Evolutionary conservation across 2,329 filamentous ascomycete species (phyloP).

Genomic region (Exophiala sp.): DNA sequence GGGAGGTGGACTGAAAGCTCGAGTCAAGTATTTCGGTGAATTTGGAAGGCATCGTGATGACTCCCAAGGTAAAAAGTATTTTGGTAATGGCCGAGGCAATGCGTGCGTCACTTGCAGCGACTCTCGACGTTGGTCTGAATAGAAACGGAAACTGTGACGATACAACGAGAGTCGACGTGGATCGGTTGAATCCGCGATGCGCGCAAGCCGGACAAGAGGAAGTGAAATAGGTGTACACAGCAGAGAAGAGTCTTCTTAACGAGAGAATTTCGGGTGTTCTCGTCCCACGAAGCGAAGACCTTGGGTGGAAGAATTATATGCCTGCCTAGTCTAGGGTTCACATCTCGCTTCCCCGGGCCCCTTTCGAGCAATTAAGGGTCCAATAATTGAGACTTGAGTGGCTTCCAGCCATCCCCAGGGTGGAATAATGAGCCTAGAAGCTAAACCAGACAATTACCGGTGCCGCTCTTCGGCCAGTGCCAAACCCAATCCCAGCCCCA

Average conservation of each 20-base stretch:
- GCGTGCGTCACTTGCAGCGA: background rate
- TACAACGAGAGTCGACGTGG: background rate
- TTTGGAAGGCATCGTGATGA: conserved; percentile 37
- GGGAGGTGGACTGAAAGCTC: conserved; percentile 33
- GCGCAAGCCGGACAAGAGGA: background rate
- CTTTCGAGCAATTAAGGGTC: conserved; percentile 7
- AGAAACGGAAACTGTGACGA: background rate
- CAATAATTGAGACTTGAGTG: conserved; percentile 14
- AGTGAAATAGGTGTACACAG: background rate
- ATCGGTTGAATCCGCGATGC: background rate
- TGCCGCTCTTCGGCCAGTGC: background rate
- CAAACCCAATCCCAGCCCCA: too few species aligned
- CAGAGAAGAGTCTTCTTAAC: background rate
- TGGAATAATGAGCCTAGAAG: background rate
- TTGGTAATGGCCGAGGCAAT: background rate
- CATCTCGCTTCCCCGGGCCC: background rate
- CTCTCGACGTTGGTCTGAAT: background rate
- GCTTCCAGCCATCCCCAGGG: conserved; percentile 11
- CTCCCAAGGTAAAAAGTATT: conserved; percentile 19
- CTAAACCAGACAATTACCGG: background rate
- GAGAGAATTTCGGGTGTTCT: background rate
- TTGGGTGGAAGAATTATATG: background rate
- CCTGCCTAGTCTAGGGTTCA: background rate
- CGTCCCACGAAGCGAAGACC: background rate
- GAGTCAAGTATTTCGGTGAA: conserved; percentile 42